Percentiles rank a stretch among this genome's conserved stretches.
phyloP scores from a whole-genome alignment of 1,139 yeast species.

The Saccharomycopsis hybrid region DNA sequence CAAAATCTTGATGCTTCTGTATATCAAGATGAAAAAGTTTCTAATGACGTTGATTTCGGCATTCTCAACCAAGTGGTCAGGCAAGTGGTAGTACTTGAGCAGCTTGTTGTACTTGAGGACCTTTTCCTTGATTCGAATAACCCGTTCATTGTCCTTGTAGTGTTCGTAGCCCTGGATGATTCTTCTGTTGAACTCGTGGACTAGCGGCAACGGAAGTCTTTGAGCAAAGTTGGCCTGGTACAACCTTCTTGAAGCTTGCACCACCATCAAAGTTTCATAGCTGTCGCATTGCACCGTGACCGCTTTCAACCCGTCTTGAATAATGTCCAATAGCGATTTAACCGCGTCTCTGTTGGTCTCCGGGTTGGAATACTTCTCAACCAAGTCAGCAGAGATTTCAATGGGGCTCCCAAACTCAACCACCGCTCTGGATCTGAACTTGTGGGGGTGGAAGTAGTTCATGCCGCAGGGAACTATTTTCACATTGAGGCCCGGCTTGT shows the following conservation, averaged over 20 bases:
- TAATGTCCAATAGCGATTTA: constrained; percentile 57
- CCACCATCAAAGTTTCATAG: constrained; percentile 84
- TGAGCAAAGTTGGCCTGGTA: constrained; percentile 70
- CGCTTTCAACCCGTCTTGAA: constrained; percentile 72
- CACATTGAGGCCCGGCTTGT: constrained; percentile 63
- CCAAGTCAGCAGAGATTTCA: constrained; percentile 56
- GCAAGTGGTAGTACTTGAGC: constrained; percentile 63
- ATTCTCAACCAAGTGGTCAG: constrained; percentile 84
- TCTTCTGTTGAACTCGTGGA: constrained; percentile 85
- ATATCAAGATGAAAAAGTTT: constrained; percentile 43
- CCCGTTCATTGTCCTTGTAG: constrained; percentile 64
- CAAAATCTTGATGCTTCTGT: constrained; percentile 48
- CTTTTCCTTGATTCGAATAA: constrained; percentile 51
- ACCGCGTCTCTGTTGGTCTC: constrained; percentile 71
- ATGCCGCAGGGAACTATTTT: constrained; percentile 93
- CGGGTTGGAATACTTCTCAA: constrained; percentile 56
- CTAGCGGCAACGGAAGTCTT: constrained; percentile 69
- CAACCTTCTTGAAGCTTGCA: constrained; percentile 88
- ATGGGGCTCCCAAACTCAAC: constrained; percentile 92
- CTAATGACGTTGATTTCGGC: constrained; percentile 45
- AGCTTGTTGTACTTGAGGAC: constrained; percentile 64
- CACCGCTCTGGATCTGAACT: constrained; percentile 90
- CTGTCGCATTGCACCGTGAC: constrained; percentile 93
- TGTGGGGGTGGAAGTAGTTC: constrained; percentile 95
- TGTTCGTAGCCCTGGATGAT: constrained; percentile 73